These are phyloP conservation scores for Amphicarpaea edgeworthii DNA, from an alignment of 306 rosid genomes.

Conservation along the genomic window DNA sequence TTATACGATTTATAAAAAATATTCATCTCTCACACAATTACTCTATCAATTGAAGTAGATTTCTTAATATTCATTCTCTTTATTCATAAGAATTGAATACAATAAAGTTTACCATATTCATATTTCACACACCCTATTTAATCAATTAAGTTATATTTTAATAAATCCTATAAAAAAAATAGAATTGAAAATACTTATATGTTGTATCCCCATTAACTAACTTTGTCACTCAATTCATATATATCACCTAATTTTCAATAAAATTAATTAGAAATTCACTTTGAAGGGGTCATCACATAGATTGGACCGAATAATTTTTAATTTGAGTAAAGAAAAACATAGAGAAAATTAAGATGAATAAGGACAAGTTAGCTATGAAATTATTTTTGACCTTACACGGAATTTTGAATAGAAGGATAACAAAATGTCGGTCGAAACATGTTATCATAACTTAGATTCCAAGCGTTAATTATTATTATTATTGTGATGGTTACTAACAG, in stretches of 20 bases:
- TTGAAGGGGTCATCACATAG: slow-evolving; percentile 7
- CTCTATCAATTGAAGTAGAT: too few relatives aligned
- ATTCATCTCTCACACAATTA: too few relatives aligned
- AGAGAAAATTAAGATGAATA: slow-evolving; percentile 1
- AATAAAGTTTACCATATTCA: too few relatives aligned
- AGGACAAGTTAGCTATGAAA: slow-evolving; percentile 34
- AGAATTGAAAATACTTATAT: not conserved
- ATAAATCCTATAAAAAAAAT: too few relatives aligned
- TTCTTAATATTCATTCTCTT: too few relatives aligned
- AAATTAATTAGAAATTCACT: slow-evolving; percentile 1
- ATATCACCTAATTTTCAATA: not conserved
- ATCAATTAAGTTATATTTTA: too few relatives aligned
- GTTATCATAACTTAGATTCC: slow-evolving; percentile 55
- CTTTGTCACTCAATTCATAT: not conserved
- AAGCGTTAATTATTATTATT: slow-evolving; percentile 50
- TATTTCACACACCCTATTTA: too few relatives aligned
- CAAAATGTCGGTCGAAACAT: slow-evolving; percentile 57
- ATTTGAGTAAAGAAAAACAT: not conserved
- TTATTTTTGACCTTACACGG: slow-evolving; percentile 28
- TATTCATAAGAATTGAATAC: too few relatives aligned
- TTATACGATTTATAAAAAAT: too few relatives aligned
- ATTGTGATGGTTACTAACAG: slow-evolving; percentile 52
- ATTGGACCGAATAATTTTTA: slow-evolving; percentile 12
- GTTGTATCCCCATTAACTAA: not conserved
- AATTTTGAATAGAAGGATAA: slow-evolving; percentile 49